Conservation (phyloP, 805 yeast genomes). For the Naumovozyma dairenensis region DNA sequence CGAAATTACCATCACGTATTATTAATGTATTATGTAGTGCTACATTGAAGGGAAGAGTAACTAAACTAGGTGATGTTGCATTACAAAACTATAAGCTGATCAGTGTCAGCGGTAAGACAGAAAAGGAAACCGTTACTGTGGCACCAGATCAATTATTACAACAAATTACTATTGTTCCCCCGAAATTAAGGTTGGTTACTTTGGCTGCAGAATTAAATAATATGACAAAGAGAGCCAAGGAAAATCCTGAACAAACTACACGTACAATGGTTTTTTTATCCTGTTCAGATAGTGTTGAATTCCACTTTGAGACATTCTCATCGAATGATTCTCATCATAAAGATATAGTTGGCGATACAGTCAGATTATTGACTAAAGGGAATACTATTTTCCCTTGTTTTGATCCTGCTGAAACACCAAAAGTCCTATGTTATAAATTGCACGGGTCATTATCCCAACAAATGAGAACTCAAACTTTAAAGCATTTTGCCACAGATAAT, state of each 20-base stretch:
- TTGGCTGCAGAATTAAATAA: slow-evolving; percentile 56
- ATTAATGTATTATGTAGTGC: slow-evolving; percentile 88
- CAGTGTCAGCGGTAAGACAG: slow-evolving; percentile 25
- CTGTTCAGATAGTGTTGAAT: slow-evolving; percentile 94
- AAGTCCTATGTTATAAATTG: slow-evolving; percentile 51
- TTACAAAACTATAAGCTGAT: slow-evolving; percentile 67
- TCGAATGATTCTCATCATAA: slow-evolving; percentile 40
- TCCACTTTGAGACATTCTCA: slow-evolving; percentile 67
- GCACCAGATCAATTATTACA: slow-evolving; percentile 92
- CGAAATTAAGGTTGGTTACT: slow-evolving; percentile 80
- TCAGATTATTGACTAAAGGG: slow-evolving; percentile 23
- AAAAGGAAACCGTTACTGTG: slow-evolving; percentile 20
- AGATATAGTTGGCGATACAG: slow-evolving; percentile 28
- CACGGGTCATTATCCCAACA: slow-evolving; percentile 91
- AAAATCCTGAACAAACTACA: slow-evolving; percentile 24
- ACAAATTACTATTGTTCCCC: slow-evolving; percentile 76
- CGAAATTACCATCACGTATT: slow-evolving; percentile 56
- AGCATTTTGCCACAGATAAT: slow-evolving; percentile 42
- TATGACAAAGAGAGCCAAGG: slow-evolving; percentile 26
- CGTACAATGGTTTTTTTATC: slow-evolving; percentile 80
- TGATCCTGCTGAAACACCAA: slow-evolving; percentile 28
- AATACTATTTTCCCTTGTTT: slow-evolving; percentile 25
- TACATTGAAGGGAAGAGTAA: slow-evolving; percentile 73
- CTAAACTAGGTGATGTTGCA: slow-evolving; percentile 70
- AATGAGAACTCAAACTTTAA: slow-evolving; percentile 66